These are phyloP conservation scores for Lichtheimia corymbifera DNA, from an alignment of 371 early-diverging fungal species.

Conservation along the genomic window DNA sequence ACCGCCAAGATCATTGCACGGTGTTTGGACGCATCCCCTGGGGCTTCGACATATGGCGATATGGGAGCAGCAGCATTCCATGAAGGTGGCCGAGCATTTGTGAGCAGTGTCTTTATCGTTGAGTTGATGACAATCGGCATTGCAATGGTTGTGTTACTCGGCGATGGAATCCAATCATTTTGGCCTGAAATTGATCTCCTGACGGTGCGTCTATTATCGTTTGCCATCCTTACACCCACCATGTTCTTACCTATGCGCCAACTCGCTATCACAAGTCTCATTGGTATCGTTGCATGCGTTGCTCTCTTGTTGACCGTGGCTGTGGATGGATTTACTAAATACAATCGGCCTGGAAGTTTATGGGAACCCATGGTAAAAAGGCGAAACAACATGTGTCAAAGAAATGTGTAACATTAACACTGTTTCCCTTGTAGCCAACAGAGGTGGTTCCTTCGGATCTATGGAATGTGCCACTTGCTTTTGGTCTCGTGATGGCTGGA, in stretches of 20 bases:
- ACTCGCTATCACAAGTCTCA: conserved; percentile 42
- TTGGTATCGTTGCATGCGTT: conserved; percentile 44
- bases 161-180: conserved; percentile 32
- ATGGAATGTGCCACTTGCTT: conserved; percentile 25
- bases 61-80: conserved; percentile 72
- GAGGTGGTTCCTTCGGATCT: conserved; percentile 21
- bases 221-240: conserved; percentile 30
- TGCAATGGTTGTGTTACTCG: conserved; percentile 33
- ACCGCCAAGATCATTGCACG: conserved; percentile 59
- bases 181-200: conserved; percentile 20
- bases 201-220: conserved; percentile 24
- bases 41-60: conserved; percentile 56
- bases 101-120: conserved; percentile 52
- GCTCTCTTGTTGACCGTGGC: conserved; percentile 35
- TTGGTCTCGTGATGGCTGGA: conserved; percentile 38
- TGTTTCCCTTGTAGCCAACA: conserved; percentile 19
- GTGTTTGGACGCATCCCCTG: conserved; percentile 24
- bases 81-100: conserved; percentile 39
- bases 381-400: not conserved
- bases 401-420: not conserved
- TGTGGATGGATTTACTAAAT: conserved; percentile 44
- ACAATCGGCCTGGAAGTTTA: conserved; percentile 55
- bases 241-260: conserved; percentile 40
- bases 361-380: conserved; percentile 43
- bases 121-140: conserved; percentile 62